Base-by-base conservation (phyloP, 2,329 filamentous ascomycete genomes). In the Neofusicoccum ribis region DNA sequence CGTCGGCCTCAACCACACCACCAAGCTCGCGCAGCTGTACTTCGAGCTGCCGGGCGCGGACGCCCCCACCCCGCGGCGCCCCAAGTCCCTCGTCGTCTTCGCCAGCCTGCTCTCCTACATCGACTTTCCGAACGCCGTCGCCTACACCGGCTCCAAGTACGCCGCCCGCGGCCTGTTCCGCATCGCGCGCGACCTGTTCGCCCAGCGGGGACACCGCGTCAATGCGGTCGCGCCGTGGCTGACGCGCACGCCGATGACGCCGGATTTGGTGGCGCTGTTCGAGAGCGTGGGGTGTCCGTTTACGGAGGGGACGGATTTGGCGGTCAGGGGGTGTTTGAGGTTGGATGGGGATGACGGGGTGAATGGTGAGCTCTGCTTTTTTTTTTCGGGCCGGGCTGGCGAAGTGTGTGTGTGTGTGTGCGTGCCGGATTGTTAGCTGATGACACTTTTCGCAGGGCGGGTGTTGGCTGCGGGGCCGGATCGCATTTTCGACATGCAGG, bases 201-300 rank as follows among this genome's bases (percentile, higher is more conserved):
- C 44, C 12, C 17, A 2, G 11, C 41, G 52, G 11, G 66, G 67
- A 3, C 44, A 36, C 20, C 69, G 72, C 31, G 60, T 73, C 39
- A 74, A 75, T 39, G 66, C 72, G 2, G 68, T 74, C 6, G 72
- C 73, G n/a, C 72, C 73, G n/a, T 73, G 70, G 67, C 71, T 70
- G 46, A 68, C 74, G 11, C 67, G 70, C 6, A 74, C 73, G 14
- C 64, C 65, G 0, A 67, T 71, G 68, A 68, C 62, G 17, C 54
- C 36, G 17, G 54, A 46, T 8, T 14, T 34, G 37, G 15, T 44
- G 37, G 39, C 52, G 15, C 11, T 66, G 65, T 66, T 66, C 14
- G 41, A 7, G 15, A 9, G 9, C 3, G 54, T 46, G 3, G 54
- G 54, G 27, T 46, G 41, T 20, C 41, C 41, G 41, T 41, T 59